Percentiles rank a stretch among this genome's conserved stretches.
These are phyloP conservation scores for Orychophragmus violaceus DNA, from an alignment of 345 rosid species.

Conservation along the genomic window DNA sequence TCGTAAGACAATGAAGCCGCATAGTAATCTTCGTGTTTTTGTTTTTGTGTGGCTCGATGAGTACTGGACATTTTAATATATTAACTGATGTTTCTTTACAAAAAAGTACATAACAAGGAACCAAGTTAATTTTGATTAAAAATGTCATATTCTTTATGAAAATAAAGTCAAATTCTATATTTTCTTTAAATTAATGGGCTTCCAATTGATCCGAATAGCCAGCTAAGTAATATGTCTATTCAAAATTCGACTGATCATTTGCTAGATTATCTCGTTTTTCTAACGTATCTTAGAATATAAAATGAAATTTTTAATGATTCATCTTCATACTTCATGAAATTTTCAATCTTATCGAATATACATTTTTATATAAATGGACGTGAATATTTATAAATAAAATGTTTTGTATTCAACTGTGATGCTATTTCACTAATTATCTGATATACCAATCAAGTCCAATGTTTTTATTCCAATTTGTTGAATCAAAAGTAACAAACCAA, in stretches of 20 bases:
- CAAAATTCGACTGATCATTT: neutral
- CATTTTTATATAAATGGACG: neutral
- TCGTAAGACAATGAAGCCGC: constrained; percentile 4
- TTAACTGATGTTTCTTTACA: neutral
- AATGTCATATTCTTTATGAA: neutral
- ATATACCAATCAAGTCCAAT: neutral
- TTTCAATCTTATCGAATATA: neutral
- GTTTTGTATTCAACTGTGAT: neutral
- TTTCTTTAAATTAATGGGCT: neutral
- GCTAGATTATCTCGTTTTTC: neutral
- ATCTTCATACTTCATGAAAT: neutral
- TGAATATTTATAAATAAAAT: neutral
- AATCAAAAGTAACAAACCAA: neutral
- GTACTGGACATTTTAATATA: neutral
- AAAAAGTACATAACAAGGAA: neutral
- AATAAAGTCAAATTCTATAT: neutral
- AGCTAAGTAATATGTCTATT: neutral
- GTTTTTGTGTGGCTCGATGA: constrained; percentile 21
- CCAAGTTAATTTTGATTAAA: neutral
- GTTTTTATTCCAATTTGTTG: neutral
- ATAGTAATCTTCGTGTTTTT: neutral
- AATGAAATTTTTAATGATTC: neutral
- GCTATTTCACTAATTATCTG: neutral
- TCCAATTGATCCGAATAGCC: constrained; percentile 11
- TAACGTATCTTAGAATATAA: neutral